Evolutionary conservation across 1,139 yeast genomes (phyloP), one percentile per base, ranked within the genome.

Genomic region (Kodamaea anthophila): DNA sequence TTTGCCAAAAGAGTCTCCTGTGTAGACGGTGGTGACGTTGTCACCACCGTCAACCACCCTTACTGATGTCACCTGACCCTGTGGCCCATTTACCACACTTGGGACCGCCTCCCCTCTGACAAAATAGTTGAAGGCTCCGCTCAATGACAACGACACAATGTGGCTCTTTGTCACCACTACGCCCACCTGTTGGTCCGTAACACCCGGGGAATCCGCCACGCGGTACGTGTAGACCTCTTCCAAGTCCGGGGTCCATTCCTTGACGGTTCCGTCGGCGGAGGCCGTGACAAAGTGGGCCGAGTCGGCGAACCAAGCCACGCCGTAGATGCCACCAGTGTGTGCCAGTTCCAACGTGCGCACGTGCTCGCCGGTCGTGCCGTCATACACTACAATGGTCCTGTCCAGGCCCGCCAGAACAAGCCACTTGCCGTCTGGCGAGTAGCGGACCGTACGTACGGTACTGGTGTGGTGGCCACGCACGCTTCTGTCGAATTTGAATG

Each of bases 351-450:
- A 52, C 43, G 69, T 70, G 32, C 66, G 65, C 20, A 77, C 36
- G 42, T 70, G 74, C 32, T 83, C 95, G 23, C 97, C 97, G 8
- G 86, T 73, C 46, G 80, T 79, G 20, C 96, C 97, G 41, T 91
- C 94, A 51, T 85, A 91, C 9, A 88, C 54, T 23, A 73, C 83
- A 35, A 86, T 74, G 30, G 67, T 60, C 43, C 94, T 72, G 56
- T 91, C 98, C 14, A 93, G 75, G 11, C 97, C 96, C 4, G 81
- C 96, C 41, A 86, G 72, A n/a, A 80, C 80, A 13, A 85, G 67
- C 50, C 64, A 69, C 30, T 70, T 69, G 15, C 88, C 88, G 43
- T 79, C 80, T 15, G 94, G 91, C 5, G 95, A 79, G 49, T 80
- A 91, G 44, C 74, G 70, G 11, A 87, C 93, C 46, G 80, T 96